Conservation (phyloP, 1,284 basidiomycete species). For the Puccinia triticina region DNA sequence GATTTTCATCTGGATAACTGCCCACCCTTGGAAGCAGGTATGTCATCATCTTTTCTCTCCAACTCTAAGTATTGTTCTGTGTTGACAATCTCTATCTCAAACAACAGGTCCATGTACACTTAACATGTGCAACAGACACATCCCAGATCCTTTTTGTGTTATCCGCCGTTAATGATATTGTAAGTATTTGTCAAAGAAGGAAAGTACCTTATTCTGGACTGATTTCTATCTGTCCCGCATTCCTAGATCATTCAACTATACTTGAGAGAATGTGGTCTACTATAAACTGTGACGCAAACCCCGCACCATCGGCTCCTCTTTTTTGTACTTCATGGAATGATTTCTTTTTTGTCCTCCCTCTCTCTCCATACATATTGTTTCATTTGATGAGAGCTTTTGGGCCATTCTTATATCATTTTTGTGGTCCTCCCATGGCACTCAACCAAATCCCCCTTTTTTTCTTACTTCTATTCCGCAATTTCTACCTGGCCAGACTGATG, state of each 20-base stretch:
- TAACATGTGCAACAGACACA: constrained; percentile 65
- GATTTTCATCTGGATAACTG: too few relatives aligned
- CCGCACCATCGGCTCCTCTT: neutral
- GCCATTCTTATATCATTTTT: too few relatives aligned
- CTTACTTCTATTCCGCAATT: too few relatives aligned
- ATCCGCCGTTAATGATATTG: constrained; percentile 65
- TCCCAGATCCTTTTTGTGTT: constrained; percentile 66
- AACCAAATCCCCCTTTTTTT: too few relatives aligned
- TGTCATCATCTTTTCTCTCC: constrained; percentile 55
- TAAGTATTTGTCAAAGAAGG: constrained; percentile 56
- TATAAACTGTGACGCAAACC: constrained; percentile 62
- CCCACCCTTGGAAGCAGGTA: too few relatives aligned
- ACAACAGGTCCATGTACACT: constrained; percentile 57
- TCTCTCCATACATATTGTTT: neutral
- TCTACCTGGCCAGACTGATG: constrained; percentile 82
- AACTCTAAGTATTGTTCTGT: neutral
- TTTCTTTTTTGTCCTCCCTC: neutral
- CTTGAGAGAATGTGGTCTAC: constrained; percentile 78
- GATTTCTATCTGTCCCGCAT: constrained; percentile 76
- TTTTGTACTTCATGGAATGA: neutral
- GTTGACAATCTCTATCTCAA: neutral
- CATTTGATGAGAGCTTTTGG: neutral
- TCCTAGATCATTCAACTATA: constrained; percentile 75
- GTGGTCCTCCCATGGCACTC: too few relatives aligned
- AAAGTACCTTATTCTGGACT: constrained; percentile 42